These are phyloP conservation scores for Xylaria nigripes DNA, from an alignment of 495 filamentous ascomycete species.

Conservation along the genomic window DNA sequence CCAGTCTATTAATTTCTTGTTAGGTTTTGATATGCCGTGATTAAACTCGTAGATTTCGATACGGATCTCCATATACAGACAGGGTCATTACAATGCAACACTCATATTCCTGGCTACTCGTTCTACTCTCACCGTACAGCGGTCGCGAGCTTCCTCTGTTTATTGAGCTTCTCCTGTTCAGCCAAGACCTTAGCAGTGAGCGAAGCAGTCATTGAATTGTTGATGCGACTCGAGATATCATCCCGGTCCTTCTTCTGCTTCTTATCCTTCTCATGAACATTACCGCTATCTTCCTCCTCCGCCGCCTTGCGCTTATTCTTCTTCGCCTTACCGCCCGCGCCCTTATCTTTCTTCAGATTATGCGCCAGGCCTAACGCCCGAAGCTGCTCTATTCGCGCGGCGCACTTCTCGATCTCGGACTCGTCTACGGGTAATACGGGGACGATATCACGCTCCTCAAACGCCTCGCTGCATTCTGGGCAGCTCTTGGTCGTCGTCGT, in stretches of 20 bases:
- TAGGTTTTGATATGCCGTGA: conserved; percentile 1
- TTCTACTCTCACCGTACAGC: conserved; percentile 3
- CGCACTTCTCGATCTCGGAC: conserved; percentile 60
- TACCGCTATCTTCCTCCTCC: conserved; percentile 29
- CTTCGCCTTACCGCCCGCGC: conserved; percentile 52
- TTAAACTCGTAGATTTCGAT: neutral
- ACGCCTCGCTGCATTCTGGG: conserved; percentile 66
- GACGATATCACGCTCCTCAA: conserved; percentile 70
- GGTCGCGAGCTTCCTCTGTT: conserved; percentile 58
- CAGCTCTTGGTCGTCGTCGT: conserved; percentile 31
- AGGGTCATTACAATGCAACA: conserved; percentile 7
- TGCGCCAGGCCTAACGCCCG: conserved; percentile 69
- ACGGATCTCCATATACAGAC: neutral
- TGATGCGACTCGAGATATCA: conserved; percentile 49
- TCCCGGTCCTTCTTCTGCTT: conserved; percentile 24
- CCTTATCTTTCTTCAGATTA: conserved; percentile 85
- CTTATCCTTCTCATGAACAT: conserved; percentile 18
- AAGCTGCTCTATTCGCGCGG: conserved; percentile 55
- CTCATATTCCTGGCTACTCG: neutral
- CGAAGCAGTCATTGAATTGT: conserved; percentile 75
- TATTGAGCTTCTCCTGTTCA: conserved; percentile 76
- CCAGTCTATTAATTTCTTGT: too few species aligned
- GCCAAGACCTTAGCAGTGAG: conserved; percentile 77
- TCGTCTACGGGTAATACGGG: conserved; percentile 66
- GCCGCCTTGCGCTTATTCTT: conserved; percentile 44